Percentiles rank a stretch among this genome's conserved stretches.
These are phyloP conservation scores for Petasospora fabianii DNA, from an alignment of 1,139 yeast species.

Conservation along the genomic window DNA sequence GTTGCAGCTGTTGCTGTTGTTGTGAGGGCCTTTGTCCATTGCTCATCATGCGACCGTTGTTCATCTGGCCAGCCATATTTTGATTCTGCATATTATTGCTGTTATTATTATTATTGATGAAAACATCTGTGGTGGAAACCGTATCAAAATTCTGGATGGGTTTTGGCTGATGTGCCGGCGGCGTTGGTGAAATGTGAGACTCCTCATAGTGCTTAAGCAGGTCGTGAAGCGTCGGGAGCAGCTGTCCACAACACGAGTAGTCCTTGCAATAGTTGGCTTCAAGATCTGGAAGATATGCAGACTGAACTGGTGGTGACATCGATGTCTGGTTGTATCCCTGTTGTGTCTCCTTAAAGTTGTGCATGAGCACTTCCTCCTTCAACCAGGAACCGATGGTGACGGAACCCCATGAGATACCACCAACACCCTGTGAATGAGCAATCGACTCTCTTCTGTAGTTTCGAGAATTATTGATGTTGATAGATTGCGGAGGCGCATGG, in stretches of 20 bases:
- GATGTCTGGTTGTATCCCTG: slow-evolving; percentile 23
- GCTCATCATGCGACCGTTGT: slow-evolving; percentile 9
- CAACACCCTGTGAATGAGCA: slow-evolving; percentile 96
- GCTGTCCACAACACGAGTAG: slow-evolving; percentile 92
- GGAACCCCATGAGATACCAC: slow-evolving; percentile 98
- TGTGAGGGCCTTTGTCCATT: slow-evolving; percentile 9
- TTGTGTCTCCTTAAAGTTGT: slow-evolving; percentile 10
- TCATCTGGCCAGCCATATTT: slow-evolving; percentile 18
- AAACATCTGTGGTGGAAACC: slow-evolving; percentile 32
- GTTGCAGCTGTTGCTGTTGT: not conserved
- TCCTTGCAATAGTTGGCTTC: slow-evolving; percentile 97
- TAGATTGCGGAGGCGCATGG: slow-evolving; percentile 12
- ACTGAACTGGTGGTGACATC: slow-evolving; percentile 63
- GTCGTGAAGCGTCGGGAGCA: slow-evolving; percentile 90
- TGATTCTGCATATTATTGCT: slow-evolving; percentile 18
- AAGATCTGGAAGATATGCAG: slow-evolving; percentile 81
- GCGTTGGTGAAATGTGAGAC: slow-evolving; percentile 82
- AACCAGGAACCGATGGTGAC: slow-evolving; percentile 94
- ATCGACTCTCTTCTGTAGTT: slow-evolving; percentile 77
- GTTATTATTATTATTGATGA: slow-evolving; percentile 22
- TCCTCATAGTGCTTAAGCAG: slow-evolving; percentile 93
- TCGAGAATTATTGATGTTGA: slow-evolving; percentile 36
- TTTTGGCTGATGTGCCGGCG: slow-evolving; percentile 45
- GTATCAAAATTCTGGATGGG: slow-evolving; percentile 44
- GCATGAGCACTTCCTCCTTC: slow-evolving; percentile 74